Conservation (phyloP, 2,329 filamentous ascomycete genomes). For the Calonectria leucothoes region DNA sequence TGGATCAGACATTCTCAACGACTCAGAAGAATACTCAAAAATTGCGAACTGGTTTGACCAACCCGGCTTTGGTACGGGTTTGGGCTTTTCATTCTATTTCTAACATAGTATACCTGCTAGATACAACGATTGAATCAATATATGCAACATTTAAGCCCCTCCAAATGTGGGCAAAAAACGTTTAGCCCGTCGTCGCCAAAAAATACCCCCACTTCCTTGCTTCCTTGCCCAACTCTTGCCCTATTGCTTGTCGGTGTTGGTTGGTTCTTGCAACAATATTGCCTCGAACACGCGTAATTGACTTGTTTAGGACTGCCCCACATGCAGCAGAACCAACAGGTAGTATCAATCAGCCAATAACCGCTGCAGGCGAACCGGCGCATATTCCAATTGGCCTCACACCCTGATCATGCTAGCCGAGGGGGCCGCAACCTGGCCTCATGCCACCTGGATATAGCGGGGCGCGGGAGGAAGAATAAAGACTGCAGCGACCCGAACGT, state of each 20-base stretch:
- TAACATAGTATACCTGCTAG: too few relatives aligned
- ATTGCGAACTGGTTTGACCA: too few relatives aligned
- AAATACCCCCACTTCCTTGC: neutral
- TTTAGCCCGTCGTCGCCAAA: neutral
- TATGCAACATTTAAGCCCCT: neutral
- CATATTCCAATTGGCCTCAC: neutral
- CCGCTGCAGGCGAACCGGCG: neutral
- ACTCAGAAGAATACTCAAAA: too few relatives aligned
- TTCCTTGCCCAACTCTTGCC: neutral
- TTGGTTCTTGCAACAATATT: neutral
- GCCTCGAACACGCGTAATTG: neutral
- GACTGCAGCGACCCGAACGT: neutral
- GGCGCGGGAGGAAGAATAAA: neutral
- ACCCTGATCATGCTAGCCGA: neutral
- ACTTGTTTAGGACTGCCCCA: neutral
- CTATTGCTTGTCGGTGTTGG: neutral
- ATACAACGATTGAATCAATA: too few relatives aligned
- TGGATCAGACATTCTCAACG: too few relatives aligned
- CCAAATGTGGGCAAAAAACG: neutral
- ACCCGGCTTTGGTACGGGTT: too few relatives aligned
- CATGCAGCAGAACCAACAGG: neutral
- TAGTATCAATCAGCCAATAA: neutral
- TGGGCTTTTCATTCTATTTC: too few relatives aligned
- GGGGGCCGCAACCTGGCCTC: neutral
- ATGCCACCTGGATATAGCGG: neutral